Evolutionary conservation across 306 rosid species (phyloP).

Genomic region (Benincasa hispida): DNA sequence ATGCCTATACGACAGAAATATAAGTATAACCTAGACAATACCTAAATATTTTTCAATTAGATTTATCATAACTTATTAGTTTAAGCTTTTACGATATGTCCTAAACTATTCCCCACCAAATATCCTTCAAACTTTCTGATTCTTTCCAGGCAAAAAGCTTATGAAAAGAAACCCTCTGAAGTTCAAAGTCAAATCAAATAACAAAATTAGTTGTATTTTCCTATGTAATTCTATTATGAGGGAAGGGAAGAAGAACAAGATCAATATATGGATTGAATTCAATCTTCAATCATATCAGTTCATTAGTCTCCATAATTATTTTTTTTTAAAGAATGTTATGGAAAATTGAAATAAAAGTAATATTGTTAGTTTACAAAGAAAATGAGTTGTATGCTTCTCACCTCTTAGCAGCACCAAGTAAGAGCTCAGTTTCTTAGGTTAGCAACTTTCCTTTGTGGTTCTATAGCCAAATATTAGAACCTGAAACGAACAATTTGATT

Average conservation of each 20-base stretch:
- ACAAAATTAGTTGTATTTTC: too few relatives aligned
- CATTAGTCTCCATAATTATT: neutral
- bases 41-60: too few relatives aligned
- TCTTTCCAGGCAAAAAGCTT: neutral
- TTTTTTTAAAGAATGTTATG: neutral
- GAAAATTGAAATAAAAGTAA: neutral
- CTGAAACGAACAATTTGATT: neutral
- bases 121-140: neutral
- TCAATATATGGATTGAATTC: neutral
- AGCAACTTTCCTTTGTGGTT: neutral
- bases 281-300: neutral
- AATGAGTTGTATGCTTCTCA: neutral
- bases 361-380: neutral
- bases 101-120: neutral
- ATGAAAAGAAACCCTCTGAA: neutral
- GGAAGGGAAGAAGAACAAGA: neutral
- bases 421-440: neutral
- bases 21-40: too few relatives aligned
- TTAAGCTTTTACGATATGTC: too few relatives aligned
- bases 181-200: neutral
- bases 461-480: neutral
- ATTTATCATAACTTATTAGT: too few relatives aligned
- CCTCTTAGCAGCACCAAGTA: constrained; percentile 3
- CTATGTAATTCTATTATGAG: too few relatives aligned
- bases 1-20: too few relatives aligned